Conservation (phyloP, 257 asterid genomes). For the Fraxinus pennsylvanica region DNA sequence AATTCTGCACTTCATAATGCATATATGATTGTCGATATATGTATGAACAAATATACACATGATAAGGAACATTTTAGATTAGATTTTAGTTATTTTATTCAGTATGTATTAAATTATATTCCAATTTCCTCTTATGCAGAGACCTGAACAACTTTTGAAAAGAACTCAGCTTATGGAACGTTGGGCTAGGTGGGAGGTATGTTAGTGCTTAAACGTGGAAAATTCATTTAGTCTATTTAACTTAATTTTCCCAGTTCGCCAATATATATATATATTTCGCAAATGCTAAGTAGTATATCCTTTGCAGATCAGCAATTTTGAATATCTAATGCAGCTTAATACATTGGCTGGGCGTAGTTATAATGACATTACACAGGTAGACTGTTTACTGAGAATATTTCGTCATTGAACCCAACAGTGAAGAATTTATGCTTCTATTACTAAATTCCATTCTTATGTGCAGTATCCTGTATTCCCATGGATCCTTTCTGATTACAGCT, state of each 20-base stretch:
- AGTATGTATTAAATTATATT: constrained; percentile 21
- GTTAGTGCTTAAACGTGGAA: constrained; percentile 31
- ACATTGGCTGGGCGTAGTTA: constrained; percentile 98
- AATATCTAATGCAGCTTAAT: constrained; percentile 96
- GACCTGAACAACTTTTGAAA: constrained; percentile 93
- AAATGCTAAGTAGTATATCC: constrained; percentile 27
- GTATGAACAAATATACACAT: neutral
- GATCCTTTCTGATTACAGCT: constrained; percentile 90
- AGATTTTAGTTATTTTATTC: constrained; percentile 22
- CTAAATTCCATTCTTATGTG: constrained; percentile 34
- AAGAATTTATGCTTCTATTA: constrained; percentile 16
- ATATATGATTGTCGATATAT: constrained; percentile 15
- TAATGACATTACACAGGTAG: constrained; percentile 93
- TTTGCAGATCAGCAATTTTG: constrained; percentile 96
- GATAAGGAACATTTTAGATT: constrained; percentile 19
- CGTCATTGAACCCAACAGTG: constrained; percentile 17
- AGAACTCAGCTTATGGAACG: constrained; percentile 99
- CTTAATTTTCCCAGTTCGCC: constrained; percentile 19
- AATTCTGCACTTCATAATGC: constrained; percentile 8
- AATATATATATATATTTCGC: neutral
- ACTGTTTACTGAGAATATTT: constrained; percentile 25
- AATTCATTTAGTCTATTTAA: constrained; percentile 21
- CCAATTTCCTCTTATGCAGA: constrained; percentile 54
- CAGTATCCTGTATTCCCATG: constrained; percentile 99
- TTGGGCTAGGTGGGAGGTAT: constrained; percentile 99